Evolutionary conservation across 371 early-diverging fungal genomes (phyloP).

Genomic region (Blastocladiella emersonii): DNA sequence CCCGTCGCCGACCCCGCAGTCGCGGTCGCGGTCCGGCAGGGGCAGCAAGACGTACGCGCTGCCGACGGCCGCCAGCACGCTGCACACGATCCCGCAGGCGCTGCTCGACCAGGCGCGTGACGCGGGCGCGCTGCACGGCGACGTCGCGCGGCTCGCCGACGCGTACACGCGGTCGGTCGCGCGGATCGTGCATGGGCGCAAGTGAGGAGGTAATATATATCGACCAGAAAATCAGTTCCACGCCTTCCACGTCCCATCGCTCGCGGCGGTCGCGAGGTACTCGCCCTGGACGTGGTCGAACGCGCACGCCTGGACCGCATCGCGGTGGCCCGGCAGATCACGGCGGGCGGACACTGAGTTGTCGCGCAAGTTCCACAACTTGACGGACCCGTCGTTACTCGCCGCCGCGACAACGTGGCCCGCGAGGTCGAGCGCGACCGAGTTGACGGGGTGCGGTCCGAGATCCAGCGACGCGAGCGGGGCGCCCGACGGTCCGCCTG

Average conservation of each 20-base stretch:
- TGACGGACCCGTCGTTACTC: slow-evolving; percentile 20
- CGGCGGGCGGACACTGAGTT: no score
- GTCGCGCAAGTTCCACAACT: slow-evolving; percentile 10
- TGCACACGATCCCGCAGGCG: neutral
- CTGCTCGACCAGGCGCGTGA: neutral
- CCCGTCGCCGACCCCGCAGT: neutral
- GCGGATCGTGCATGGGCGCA: no score
- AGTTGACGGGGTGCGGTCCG: slow-evolving; percentile 27
- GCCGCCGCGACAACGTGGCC: slow-evolving; percentile 24
- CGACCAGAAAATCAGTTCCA: neutral
- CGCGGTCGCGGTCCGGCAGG: neutral
- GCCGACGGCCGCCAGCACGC: neutral
- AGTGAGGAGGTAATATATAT: no score
- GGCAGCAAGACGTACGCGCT: neutral
- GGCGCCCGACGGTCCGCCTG: slow-evolving; percentile 5
- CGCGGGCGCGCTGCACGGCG: neutral
- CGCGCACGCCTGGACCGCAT: neutral
- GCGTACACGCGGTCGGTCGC: no score
- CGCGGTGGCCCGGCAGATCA: neutral
- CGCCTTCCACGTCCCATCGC: neutral
- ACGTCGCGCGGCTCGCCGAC: neutral
- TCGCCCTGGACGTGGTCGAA: slow-evolving; percentile 3
- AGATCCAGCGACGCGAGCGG: slow-evolving; percentile 17
- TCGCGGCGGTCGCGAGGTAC: neutral
- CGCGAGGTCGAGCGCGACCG: slow-evolving; percentile 24